A percentile compares a stretch with the other conserved stretches of the same genome.
phyloP scores from a whole-genome alignment of 495 filamentous ascomycete species.

The Penicillium malachiteum region DNA sequence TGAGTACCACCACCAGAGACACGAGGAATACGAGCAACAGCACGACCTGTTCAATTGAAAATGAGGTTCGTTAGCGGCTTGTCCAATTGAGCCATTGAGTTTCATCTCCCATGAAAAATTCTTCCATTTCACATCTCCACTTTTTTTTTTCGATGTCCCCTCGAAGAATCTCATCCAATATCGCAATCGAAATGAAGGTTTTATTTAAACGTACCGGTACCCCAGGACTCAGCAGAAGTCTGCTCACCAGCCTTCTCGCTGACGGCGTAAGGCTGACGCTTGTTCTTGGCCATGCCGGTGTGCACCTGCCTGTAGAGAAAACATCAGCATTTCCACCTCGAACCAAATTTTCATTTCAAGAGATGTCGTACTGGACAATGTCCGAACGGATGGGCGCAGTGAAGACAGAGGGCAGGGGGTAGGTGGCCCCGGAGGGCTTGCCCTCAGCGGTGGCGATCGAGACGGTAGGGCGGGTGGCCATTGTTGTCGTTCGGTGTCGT shows the following conservation, averaged over 20 bases:
- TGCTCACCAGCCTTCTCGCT: constrained; percentile 99
- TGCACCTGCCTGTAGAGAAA: constrained; percentile 67
- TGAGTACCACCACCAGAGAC: constrained; percentile 99
- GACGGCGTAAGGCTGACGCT: constrained; percentile 98
- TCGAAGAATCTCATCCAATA: constrained; percentile 10
- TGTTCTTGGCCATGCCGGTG: constrained; percentile 99
- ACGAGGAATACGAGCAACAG: constrained; percentile 99
- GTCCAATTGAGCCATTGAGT: constrained; percentile 6
- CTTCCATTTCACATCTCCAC: constrained; percentile 2
- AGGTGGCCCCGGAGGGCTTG: constrained; percentile 78
- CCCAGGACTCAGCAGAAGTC: constrained; percentile 99
- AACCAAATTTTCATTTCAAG: constrained; percentile 14
- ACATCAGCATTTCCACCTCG: constrained; percentile 37
- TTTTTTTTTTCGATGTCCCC: neutral
- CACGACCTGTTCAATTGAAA: constrained; percentile 68
- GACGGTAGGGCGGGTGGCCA: constrained; percentile 94
- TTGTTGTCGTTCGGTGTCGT: constrained; percentile 58
- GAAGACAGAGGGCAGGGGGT: constrained; percentile 94
- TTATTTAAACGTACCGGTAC: constrained; percentile 78
- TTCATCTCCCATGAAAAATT: neutral
- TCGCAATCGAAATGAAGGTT: constrained; percentile 12
- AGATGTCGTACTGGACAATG: constrained; percentile 79
- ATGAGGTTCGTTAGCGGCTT: constrained; percentile 21
- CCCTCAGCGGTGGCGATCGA: constrained; percentile 92
- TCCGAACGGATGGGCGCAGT: constrained; percentile 93